These are phyloP conservation scores for Lactifluus echinatus DNA, from an alignment of 768 basidiomycete species.

Conservation along the genomic window DNA sequence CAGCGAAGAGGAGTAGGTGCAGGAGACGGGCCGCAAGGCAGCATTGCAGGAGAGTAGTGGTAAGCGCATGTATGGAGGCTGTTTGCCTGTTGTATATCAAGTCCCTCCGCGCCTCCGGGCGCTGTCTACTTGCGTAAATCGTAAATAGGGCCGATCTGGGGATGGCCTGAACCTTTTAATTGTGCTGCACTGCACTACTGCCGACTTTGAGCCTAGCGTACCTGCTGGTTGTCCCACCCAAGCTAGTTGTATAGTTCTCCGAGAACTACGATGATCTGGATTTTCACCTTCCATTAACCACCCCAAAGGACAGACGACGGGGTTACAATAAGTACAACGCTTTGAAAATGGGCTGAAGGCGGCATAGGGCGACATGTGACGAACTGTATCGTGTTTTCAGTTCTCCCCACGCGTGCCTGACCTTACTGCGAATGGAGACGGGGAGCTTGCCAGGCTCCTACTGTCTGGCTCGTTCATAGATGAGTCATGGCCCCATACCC, in stretches of 20 bases:
- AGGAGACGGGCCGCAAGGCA: not conserved
- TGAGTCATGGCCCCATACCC: not conserved
- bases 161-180: not conserved
- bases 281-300: too few species aligned
- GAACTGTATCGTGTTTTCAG: not conserved
- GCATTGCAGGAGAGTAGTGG: not conserved
- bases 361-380: not conserved
- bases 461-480: not conserved
- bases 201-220: not conserved
- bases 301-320: too few species aligned
- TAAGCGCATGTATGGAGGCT: constrained; percentile 5
- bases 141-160: not conserved
- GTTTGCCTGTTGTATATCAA: not conserved
- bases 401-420: not conserved
- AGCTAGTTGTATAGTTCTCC: not conserved
- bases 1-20: not conserved
- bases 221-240: not conserved
- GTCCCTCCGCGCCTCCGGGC: not conserved
- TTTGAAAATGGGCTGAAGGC: too few species aligned
- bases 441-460: not conserved
- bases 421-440: not conserved
- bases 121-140: not conserved
- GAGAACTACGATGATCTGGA: too few species aligned
- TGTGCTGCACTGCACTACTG: not conserved
- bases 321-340: too few species aligned